These are phyloP conservation scores for Oryza glaberrima DNA, from an alignment of 176 grass and related monocot genomes.

Conservation along the genomic window DNA sequence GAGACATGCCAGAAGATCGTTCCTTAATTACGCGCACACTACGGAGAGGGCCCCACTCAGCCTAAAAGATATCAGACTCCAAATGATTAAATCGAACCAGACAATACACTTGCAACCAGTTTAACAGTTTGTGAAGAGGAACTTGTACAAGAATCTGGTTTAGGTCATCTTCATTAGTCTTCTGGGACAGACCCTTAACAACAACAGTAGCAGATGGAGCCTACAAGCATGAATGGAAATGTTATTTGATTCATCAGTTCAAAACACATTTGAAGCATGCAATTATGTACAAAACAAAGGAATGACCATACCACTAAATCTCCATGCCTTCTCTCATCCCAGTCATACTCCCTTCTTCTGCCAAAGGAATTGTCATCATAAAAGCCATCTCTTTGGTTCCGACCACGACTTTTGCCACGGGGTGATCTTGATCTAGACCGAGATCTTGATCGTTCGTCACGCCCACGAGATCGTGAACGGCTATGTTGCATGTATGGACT, in stretches of 20 bases:
- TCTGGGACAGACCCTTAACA: constrained; percentile 85
- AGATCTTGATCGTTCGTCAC: constrained; percentile 66
- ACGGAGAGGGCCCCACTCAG: constrained; percentile 96
- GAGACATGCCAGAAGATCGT: constrained; percentile 77
- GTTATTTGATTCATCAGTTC: constrained; percentile 16
- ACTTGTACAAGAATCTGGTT: constrained; percentile 93
- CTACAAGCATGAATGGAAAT: constrained; percentile 61
- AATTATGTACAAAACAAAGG: neutral
- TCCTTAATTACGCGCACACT: constrained; percentile 97
- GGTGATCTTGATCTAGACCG: constrained; percentile 84
- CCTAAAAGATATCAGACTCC: constrained; percentile 77
- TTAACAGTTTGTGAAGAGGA: constrained; percentile 56
- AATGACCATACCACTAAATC: constrained; percentile 71
- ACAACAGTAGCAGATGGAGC: constrained; percentile 83
- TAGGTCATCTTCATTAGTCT: constrained; percentile 91
- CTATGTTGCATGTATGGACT: constrained; percentile 64
- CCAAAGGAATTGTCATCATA: constrained; percentile 79
- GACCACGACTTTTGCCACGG: constrained; percentile 55
- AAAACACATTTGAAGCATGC: neutral
- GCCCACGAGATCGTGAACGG: constrained; percentile 58
- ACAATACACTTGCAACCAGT: constrained; percentile 58
- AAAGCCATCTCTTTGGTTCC: constrained; percentile 65
- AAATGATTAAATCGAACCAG: constrained; percentile 61
- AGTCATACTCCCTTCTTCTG: constrained; percentile 76
- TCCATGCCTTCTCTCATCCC: constrained; percentile 70